Base-by-base conservation (phyloP, 2,329 filamentous ascomycete genomes). In the Phialocephala subalpina region DNA sequence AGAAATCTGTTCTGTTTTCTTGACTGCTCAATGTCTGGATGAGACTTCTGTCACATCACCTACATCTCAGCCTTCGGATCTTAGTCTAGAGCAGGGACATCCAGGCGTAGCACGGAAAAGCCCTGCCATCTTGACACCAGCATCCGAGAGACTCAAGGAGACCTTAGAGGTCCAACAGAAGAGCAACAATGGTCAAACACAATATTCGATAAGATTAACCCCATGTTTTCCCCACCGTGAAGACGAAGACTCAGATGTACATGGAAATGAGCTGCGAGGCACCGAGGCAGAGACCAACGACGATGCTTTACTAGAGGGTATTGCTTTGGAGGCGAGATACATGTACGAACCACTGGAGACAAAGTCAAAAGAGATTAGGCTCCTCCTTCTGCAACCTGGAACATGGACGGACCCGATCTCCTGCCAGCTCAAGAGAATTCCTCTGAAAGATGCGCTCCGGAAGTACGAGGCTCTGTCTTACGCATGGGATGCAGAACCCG, bases 401-500 rank as follows among this genome's bases (percentile, higher is more conserved):
- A 4, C 25, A 16, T 55, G 52, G 52, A 11, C 12, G 5, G 52
- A 55, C 20, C 25, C 27, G 9, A 55, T 55, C 27, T 55, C 25
- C 6, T 55, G 52, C 52, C 12, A 33, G 33, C 25, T 55, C 14
- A n/a, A 33, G 25, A 40, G 40, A 18, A 1, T 47, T 27, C 29
- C 42, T 29, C 35, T 45, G 7, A 49, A 27, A 18, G 47, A 62
- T 4, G 33, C n/a, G 4, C 7, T 47, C 11, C 25, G 29, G 3
- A 8, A 35, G 9, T 62, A 45, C 35, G 60, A 62, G 18, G 52
- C 60, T 27, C 27, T 62, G 12, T 62, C 60, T 16, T 62, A 62
- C 36, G 60, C 42, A n/a, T 62, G 60, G 58, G 57, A 59, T 16
- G 62, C 56, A 11, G 42, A 45, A 9, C 22, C 29, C 11, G 40